Base-by-base conservation (phyloP, 129 eudicot genomes). In the Scalesia atractyloides region DNA sequence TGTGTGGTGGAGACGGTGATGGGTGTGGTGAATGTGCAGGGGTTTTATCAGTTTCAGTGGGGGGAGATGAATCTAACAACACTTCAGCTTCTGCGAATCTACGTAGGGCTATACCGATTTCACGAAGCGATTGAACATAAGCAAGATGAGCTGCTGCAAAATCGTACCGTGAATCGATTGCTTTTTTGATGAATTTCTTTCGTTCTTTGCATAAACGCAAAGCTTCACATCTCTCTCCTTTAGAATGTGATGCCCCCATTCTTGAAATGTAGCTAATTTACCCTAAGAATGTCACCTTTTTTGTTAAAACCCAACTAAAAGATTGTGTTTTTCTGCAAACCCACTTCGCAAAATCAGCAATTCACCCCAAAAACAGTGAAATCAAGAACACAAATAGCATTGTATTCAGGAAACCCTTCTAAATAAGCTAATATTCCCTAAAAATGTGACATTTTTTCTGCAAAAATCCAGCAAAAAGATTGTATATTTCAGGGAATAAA, bases 91-190 rank as follows among this genome's bases (percentile, higher is more conserved):
- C 96, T 7, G 96, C 94, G 57, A 88, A 95, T 73, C 90, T 79
- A 46, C 90, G 68, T 2, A 95, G 84, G 7, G 99, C 84, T 70
- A 82, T 77, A 66, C 97, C 99, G 19, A 86, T 78, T 51, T 74
- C 85, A 56, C 78, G 78, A 50, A 91, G 92, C 5, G 96, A 88
- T 54, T 85, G 87, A 76, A 85, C 76, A 50, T 95, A 95, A 24
- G 97, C 80, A 68, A 88, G 88, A 83, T 95, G 97, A 34, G 97
- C 92, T 10, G 97, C 99, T 66, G 97, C 97, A 53, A 91, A 83
- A 73, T 84, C 84, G 60, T 83, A 95, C 78, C 99, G 80, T 14
- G 96, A 90, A 80, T 95, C 96, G 37, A 91, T 83, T 0, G 99
- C 97, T 74, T 82, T 86, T 60, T 91, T 88, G 30, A 91, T 82